Percentiles rank a stretch among this genome's conserved stretches.
These are phyloP conservation scores for Plasmopara halstedii DNA, from an alignment of 352 stramenopile species.

Conservation along the genomic window DNA sequence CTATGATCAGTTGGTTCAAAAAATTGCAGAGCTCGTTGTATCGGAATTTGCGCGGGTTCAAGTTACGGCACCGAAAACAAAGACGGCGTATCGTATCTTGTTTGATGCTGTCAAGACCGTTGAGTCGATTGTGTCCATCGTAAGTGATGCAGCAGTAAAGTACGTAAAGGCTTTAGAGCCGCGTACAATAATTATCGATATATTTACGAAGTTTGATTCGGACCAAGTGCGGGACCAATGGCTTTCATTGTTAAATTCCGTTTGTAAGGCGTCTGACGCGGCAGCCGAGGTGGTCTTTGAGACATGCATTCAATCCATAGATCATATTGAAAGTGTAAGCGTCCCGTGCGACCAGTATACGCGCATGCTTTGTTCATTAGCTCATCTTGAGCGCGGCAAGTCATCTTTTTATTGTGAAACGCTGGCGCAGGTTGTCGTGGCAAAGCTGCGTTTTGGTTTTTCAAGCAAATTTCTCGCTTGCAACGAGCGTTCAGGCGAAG, in stretches of 20 bases:
- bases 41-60: conserved; percentile 50
- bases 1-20: conserved; percentile 66
- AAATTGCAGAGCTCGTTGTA: conserved; percentile 72
- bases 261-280: conserved; percentile 44
- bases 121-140: conserved; percentile 68
- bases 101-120: conserved; percentile 82
- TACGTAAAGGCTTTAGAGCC: conserved; percentile 47
- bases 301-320: conserved; percentile 54
- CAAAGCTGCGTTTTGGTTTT: conserved; percentile 62
- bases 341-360: conserved; percentile 68
- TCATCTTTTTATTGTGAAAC: conserved; percentile 40
- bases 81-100: conserved; percentile 60
- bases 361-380: conserved; percentile 61
- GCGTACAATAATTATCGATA: conserved; percentile 38
- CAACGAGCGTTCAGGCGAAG: conserved; percentile 59
- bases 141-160: conserved; percentile 49
- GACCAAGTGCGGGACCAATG: conserved; percentile 82
- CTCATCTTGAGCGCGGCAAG: conserved; percentile 41
- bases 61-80: conserved; percentile 26
- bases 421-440: conserved; percentile 42
- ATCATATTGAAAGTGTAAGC: conserved; percentile 50
- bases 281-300: conserved; percentile 51
- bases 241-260: conserved; percentile 68
- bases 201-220: conserved; percentile 56
- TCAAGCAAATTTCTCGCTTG: conserved; percentile 73